Evolutionary conservation across 116 monocot species (phyloP).

Genomic region (Papilionanthe hybrid): DNA sequence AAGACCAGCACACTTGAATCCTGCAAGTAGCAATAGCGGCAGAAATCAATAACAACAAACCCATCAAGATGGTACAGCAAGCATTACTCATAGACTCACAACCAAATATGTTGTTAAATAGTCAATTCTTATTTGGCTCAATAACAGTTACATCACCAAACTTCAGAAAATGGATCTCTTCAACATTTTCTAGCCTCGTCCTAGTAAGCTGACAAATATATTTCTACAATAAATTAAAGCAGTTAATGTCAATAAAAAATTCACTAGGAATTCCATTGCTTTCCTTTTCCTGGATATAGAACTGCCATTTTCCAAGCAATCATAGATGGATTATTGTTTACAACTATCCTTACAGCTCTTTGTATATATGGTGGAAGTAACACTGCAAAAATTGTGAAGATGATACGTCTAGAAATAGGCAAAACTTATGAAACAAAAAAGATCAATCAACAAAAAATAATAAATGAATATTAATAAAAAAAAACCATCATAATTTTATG

Average conservation of each 20-base stretch:
- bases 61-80: no score
- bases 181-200: neutral
- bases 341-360: neutral
- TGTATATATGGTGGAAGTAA: neutral
- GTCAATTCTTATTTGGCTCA: no score
- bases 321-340: neutral
- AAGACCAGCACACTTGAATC: no score
- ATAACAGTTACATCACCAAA: no score
- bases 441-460: no score
- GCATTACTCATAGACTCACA: no score
- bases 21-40: no score
- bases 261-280: neutral
- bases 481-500: no score
- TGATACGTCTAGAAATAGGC: neutral
- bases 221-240: neutral
- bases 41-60: no score
- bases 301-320: slow-evolving; percentile 2
- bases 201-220: neutral
- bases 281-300: neutral
- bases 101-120: no score
- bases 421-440: no score
- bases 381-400: neutral
- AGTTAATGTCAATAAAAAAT: neutral
- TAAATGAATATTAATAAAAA: no score
- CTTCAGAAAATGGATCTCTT: neutral